Percentiles rank a stretch among this genome's conserved stretches.
These are phyloP conservation scores for Amaranthus hypochondriacus DNA, from an alignment of 148 eudicot species.

Conservation along the genomic window DNA sequence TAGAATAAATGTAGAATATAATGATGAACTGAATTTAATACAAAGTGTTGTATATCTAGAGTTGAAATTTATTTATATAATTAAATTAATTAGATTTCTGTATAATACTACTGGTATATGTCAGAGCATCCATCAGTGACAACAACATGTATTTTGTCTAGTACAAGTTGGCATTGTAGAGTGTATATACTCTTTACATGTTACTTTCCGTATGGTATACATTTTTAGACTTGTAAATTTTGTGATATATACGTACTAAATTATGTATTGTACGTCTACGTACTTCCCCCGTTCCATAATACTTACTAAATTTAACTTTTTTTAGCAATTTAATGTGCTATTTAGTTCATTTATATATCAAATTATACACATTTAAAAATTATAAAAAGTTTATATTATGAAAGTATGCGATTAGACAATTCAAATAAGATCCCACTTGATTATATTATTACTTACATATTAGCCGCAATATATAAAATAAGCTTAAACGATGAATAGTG, in stretches of 20 bases:
- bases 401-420: no score
- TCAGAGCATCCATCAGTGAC: constrained; percentile 11
- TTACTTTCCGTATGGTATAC: background rate
- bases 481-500: no score
- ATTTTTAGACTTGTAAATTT: background rate
- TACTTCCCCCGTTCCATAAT: no score
- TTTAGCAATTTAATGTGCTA: no score
- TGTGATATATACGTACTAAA: background rate
- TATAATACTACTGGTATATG: background rate
- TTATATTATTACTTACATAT: no score
- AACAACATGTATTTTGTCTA: constrained; percentile 1
- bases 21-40: constrained; percentile 1
- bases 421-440: no score
- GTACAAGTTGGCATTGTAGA: constrained; percentile 10
- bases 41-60: background rate
- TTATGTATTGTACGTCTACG: background rate
- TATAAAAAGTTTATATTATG: no score
- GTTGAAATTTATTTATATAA: background rate
- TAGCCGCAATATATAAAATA: no score
- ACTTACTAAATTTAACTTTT: no score
- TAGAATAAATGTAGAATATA: constrained; percentile 2
- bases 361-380: no score
- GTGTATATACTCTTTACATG: background rate
- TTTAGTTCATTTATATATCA: no score
- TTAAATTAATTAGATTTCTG: constrained; percentile 7